Percentiles rank a stretch among this genome's conserved stretches.
Evolutionary conservation across 1,284 basidiomycete genomes (phyloP).

Genomic region (Thecaphora frezii): DNA sequence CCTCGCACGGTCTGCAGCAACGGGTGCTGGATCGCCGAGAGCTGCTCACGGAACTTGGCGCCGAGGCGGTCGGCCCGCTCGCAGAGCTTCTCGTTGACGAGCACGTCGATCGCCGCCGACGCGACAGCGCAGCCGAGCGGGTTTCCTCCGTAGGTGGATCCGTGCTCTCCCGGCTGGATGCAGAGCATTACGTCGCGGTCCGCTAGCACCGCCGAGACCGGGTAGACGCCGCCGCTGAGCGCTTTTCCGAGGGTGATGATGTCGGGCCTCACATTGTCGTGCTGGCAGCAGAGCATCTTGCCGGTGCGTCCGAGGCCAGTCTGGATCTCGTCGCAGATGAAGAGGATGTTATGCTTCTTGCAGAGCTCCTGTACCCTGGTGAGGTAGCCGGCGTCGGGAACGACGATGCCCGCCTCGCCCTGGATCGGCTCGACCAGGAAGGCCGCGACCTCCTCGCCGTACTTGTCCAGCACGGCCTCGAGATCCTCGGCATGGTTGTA

Average conservation of each 20-base stretch:
- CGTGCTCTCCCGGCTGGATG: conserved; percentile 95
- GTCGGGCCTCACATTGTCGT: conserved; percentile 80
- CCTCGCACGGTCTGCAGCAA: conserved; percentile 76
- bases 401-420: conserved; percentile 93
- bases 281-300: conserved; percentile 69
- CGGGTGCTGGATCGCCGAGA: conserved; percentile 61
- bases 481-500: conserved; percentile 68
- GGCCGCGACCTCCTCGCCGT: conserved; percentile 83
- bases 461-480: conserved; percentile 75
- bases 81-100: conserved; percentile 81
- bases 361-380: conserved; percentile 76
- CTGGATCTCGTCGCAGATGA: conserved; percentile 98
- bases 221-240: conserved; percentile 92
- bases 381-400: conserved; percentile 89
- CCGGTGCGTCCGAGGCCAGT: conserved; percentile 64
- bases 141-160: conserved; percentile 81
- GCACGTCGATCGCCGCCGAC: conserved; percentile 83
- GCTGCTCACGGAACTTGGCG: conserved; percentile 67
- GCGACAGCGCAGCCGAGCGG: conserved; percentile 93
- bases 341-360: conserved; percentile 87
- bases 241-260: conserved; percentile 93
- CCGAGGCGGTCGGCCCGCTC: conserved; percentile 78
- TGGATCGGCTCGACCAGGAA: conserved; percentile 98
- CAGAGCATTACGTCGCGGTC: conserved; percentile 88
- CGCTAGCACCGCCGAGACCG: conserved; percentile 90